phyloP scores from a whole-genome alignment of 176 grass and related monocot species.

The Coix lacrymajobi region DNA sequence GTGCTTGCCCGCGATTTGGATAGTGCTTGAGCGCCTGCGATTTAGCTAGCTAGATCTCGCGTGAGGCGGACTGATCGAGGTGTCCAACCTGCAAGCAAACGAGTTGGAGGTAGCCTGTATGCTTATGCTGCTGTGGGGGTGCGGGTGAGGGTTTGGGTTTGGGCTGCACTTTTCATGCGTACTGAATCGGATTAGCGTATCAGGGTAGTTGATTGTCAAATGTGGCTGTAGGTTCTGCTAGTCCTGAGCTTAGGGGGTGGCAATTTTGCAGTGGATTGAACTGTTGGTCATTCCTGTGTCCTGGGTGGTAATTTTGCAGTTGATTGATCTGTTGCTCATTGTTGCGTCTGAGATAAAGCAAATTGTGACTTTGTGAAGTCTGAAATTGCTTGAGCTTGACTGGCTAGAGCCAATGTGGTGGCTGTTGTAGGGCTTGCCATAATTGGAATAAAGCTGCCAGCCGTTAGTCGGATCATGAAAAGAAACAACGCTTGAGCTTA shows the following conservation, averaged over 20 bases:
- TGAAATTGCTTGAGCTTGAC: not conserved
- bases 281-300: not conserved
- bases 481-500: not conserved
- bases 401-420: not conserved
- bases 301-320: not conserved
- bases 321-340: not conserved
- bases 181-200: not conserved
- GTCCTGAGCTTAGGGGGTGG: not conserved
- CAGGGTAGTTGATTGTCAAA: not conserved
- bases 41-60: constrained; percentile 24
- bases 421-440: not conserved
- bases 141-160: not conserved
- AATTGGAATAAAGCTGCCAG: not conserved
- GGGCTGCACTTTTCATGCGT: not conserved
- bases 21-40: not conserved
- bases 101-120: not conserved
- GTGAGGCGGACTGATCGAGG: constrained; percentile 2
- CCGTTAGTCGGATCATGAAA: not conserved
- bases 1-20: not conserved
- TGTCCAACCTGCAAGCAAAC: not conserved
- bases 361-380: not conserved
- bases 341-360: not conserved
- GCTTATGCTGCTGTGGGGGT: not conserved
- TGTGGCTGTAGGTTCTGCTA: not conserved
- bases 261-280: not conserved